Conservation (phyloP, 345 rosid species). For the Pelargonium nanum region DNA sequence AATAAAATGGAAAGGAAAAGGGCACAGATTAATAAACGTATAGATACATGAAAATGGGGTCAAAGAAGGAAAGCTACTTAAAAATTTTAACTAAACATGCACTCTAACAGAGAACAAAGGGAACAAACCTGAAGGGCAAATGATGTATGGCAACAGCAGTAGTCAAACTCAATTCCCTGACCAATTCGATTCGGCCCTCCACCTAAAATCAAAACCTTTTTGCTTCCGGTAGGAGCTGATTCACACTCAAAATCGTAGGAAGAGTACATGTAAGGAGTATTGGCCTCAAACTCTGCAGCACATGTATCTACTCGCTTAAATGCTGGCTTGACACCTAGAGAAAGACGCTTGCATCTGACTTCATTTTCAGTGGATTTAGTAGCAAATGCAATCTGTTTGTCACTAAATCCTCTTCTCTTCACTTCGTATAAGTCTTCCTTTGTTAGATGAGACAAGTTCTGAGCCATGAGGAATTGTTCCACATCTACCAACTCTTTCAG, state of each 20-base stretch:
- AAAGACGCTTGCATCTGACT: slow-evolving; percentile 53
- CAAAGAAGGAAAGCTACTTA: neutral
- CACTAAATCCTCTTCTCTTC: slow-evolving; percentile 83
- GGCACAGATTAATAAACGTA: slow-evolving; percentile 1
- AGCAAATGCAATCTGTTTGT: slow-evolving; percentile 88
- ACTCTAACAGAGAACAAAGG: neutral
- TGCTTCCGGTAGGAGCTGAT: slow-evolving; percentile 67
- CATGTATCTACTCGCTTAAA: slow-evolving; percentile 96
- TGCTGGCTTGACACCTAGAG: slow-evolving; percentile 68
- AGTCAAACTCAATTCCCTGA: slow-evolving; percentile 96
- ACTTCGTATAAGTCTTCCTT: slow-evolving; percentile 78
- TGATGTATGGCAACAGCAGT: slow-evolving; percentile 97
- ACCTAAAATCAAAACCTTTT: slow-evolving; percentile 87
- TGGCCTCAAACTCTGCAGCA: slow-evolving; percentile 97
- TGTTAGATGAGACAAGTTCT: slow-evolving; percentile 45
- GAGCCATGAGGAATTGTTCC: slow-evolving; percentile 70
- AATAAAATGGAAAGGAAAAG: neutral
- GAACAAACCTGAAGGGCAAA: slow-evolving; percentile 82
- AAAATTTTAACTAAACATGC: no score
- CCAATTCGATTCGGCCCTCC: slow-evolving; percentile 99
- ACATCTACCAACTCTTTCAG: slow-evolving; percentile 81
- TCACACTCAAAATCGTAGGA: slow-evolving; percentile 91
- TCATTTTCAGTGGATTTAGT: slow-evolving; percentile 83
- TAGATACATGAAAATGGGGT: neutral
- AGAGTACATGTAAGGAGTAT: slow-evolving; percentile 94